Conservation (phyloP, 1,284 basidiomycete genomes). For the Paramarasmius palmivorus region DNA sequence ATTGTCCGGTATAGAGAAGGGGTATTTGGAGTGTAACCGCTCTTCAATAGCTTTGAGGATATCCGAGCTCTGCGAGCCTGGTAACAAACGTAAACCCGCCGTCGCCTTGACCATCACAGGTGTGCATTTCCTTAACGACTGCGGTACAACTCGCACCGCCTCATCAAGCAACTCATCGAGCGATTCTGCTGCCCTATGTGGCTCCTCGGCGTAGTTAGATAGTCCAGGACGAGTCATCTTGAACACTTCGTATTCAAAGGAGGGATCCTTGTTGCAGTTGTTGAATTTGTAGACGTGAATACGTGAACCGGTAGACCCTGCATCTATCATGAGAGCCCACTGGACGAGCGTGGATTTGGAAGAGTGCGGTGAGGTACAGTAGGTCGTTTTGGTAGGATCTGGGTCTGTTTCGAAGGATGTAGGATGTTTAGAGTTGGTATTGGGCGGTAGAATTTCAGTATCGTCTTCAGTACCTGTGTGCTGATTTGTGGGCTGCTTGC, state of each 20-base stretch:
- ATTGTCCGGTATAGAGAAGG: slow-evolving; percentile 71
- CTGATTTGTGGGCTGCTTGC: not conserved
- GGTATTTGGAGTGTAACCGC: slow-evolving; percentile 67
- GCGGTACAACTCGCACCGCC: slow-evolving; percentile 79
- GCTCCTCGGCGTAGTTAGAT: slow-evolving; percentile 63
- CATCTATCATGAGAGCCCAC: slow-evolving; percentile 97
- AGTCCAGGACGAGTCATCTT: slow-evolving; percentile 83
- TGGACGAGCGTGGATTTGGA: slow-evolving; percentile 67
- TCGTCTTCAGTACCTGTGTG: slow-evolving; percentile 3
- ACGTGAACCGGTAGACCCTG: slow-evolving; percentile 94
- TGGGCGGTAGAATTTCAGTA: slow-evolving; percentile 10
- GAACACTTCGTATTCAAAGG: slow-evolving; percentile 95
- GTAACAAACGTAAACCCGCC: slow-evolving; percentile 85
- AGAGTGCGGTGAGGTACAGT: slow-evolving; percentile 63
- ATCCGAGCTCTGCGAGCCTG: slow-evolving; percentile 62
- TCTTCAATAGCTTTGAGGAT: slow-evolving; percentile 80
- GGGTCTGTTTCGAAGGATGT: slow-evolving; percentile 64
- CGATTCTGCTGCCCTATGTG: slow-evolving; percentile 73
- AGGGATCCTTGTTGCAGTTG: slow-evolving; percentile 79
- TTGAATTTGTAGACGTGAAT: slow-evolving; percentile 99
- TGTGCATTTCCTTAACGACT: slow-evolving; percentile 69
- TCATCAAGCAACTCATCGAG: slow-evolving; percentile 83
- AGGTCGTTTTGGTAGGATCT: slow-evolving; percentile 60
- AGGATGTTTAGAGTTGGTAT: slow-evolving; percentile 25
- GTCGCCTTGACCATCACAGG: slow-evolving; percentile 96